Evolutionary conservation across 2,329 filamentous ascomycete genomes (phyloP), one percentile per base, ranked within the genome.

Genomic region (Pseudonectria foliicola): DNA sequence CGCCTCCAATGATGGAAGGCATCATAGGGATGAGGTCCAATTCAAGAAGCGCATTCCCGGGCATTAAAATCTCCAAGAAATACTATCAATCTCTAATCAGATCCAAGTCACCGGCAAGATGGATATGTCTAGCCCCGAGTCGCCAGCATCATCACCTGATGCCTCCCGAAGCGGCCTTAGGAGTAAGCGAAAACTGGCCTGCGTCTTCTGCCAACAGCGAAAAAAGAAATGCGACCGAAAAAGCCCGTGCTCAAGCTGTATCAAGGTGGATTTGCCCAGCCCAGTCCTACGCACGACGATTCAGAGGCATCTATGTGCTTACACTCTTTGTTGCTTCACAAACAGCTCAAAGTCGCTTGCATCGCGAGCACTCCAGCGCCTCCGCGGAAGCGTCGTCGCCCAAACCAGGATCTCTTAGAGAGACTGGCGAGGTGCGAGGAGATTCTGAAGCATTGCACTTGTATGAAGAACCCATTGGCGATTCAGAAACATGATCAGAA

Each of bases 161-260:
- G 35, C 12, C 32, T 31, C 16, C n/a, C 37, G 14, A 43, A 45
- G 3, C 39, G 33, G 10, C 29, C 39, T 1, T 43, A 44, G n/a
- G 47, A 53, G 29, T 11, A 32, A 0, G 3, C 36, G 1, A 27
- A 38, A 23, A 31, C 24, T 55, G 3, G 50, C 55, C 1, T 57
- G 55, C 13, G 50, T 55, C 6, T 31, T 54, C 8, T 57, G 55
- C 40, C 53, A 57, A 31, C 54, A 55, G 29, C 49, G 56, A 14
- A 59, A 59, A 39, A 59, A 59, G 43, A 58, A 53, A 25, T 59
- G 56, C 34, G 55, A 59, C 34, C 43, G 52, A 10, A 48, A 52
- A 8, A 55, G 38, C 13, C 55, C 56, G 6, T 57, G 54, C 27
- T 55, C 53, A 13, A 52, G 49, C 25, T 56, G 54, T 35, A 41